Base-by-base conservation (phyloP, 345 rosid genomes). In the Boechera retrofracta region DNA sequence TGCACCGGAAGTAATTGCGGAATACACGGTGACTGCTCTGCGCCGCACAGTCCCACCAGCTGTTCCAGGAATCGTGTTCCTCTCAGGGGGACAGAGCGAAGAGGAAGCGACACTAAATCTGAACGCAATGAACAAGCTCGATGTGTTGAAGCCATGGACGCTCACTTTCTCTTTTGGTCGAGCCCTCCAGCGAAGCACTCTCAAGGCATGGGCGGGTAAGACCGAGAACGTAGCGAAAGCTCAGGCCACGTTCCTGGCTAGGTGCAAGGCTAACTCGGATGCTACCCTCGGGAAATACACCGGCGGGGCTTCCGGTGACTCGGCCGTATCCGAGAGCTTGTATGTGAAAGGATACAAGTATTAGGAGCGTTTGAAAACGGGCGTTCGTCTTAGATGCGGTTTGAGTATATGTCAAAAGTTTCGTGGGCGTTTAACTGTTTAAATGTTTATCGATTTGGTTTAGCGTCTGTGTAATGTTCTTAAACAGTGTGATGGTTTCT, bases 141-240 rank as follows among this genome's bases (percentile, higher is more conserved):
- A 85, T 9, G 86, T 89, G 61, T 36, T 85, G 80, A 94, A 89
- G 81, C 97, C 97, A 71, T 94, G 98, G 98, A 87, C 97, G 10
- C 83, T 94, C 5, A 86, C 98, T 35, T 92, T 94, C 92, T 94
- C 98, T 1, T 94, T 94, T 51, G 97, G 97, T 28, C 87, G 98
- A 78, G 98, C 98, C 1, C 83, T 92, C 57, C 98, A 92, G 64
- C 89, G 88, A 51, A 94, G 97, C 88, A 94, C 98, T 2, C 97
- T 94, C 78, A 94, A 89, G 87, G 86, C 82, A 24, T 94, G 98
- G 97, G 85, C 32, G 0, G 98, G 98, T 33, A 90, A 92, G 90
- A 87, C 87, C 61, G 97, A 90, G 77, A 90, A 87, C 62, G 76
- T 92, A 1, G 84, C 51, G 35, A 89, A 89, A 45, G 98, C 97